Base-by-base conservation (phyloP, 345 rosid genomes). In the Aquilaria malaccensis region DNA sequence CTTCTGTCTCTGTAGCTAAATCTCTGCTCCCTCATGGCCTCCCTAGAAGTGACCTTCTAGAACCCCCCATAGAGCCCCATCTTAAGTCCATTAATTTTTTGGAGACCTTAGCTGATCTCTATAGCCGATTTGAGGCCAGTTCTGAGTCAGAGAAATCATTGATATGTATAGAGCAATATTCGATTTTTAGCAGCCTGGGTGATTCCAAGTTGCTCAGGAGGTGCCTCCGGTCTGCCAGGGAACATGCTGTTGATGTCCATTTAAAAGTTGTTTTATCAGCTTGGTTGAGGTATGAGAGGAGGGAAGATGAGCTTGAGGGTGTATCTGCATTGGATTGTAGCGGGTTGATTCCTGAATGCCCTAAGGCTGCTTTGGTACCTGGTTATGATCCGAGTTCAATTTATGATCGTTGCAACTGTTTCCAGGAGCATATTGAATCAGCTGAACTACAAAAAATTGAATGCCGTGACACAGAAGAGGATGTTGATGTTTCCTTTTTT, bases 241-340 rank as follows among this genome's bases (percentile, higher is more conserved):
- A 83, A 31, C 73, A 70, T 59, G 87, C 98, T 43, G 11, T 56
- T 60, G 98, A 87, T 77, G 81, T 82, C 63, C 82, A 83, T 71
- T 74, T 89, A 13, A 83, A 89, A 78, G 82, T 85, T 29, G 89
- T 89, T 64, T 81, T 93, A 30, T 82, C 90, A 53, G 83, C 96
- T 51, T 93, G 98, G 98, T 76, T 93, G 72, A 76, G 89, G 67
- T 84, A 67, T 64, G 94, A 89, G 81, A 85, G 85, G 77, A 83
- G 88, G 61, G 95, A 77, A 55, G 78, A 92, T 65, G 96, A 86
- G 48, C 86, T 83, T 22, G 68, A 66, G 58, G 91, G 83, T 41
- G 72, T 82, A 32, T 76, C 83, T 3, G 62, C 85, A 7, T 67
- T 81, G 79, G 85, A 76, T 37, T 89, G 89, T 65, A 45, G 76